Evolutionary conservation across 2,329 filamentous ascomycete genomes (phyloP), one percentile per base, ranked within the genome.

Genomic region (Aspergillus hiratsukae): DNA sequence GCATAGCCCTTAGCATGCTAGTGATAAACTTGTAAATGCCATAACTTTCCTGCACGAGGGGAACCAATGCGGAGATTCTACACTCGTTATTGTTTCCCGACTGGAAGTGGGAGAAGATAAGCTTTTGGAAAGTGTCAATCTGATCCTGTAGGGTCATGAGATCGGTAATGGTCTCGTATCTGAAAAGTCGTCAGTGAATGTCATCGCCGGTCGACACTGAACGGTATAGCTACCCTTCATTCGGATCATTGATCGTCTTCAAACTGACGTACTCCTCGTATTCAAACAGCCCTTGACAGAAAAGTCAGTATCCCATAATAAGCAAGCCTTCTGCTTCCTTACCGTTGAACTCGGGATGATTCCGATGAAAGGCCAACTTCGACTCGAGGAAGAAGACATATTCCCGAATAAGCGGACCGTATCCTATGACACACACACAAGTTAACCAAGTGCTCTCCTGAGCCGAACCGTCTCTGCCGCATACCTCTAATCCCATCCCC

Each of bases 11-110:
- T 60, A 99, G 78, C 94, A 99, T 99, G 87, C 94, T 99, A 0
- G 94, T 99, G 63, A 97, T 92, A 73, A 99, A 99, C 76, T 97
- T 97, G 81, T 99, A 99, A 65, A 99, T 97, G 49, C 94, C 94
- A 75, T 97, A 99, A 72, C 91, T 97, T 79, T 99, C 94, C 72
- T 96, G 91, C 3, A 99, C 94, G 46, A 99, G 79, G 2, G 92
- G 91, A 23, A 97, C 92, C 53, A 99, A 78, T 1, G 94, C 90
- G 14, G 93, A 95, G 68, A 99, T 99, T 60, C 93, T 85, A 74
- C 93, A 97, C 74, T 99, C 94, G 69, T 97, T 99, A 77, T 96
- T 96, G 49, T 89, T 87, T 27, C 92, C 89, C 63, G 87, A 86
- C 58, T 92, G 87, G 77, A 99, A 97, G 75, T 97, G 91, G 4